Evolutionary conservation across 2,329 filamentous ascomycete genomes (phyloP).

Genomic region (Phyllosticta ampelicida): DNA sequence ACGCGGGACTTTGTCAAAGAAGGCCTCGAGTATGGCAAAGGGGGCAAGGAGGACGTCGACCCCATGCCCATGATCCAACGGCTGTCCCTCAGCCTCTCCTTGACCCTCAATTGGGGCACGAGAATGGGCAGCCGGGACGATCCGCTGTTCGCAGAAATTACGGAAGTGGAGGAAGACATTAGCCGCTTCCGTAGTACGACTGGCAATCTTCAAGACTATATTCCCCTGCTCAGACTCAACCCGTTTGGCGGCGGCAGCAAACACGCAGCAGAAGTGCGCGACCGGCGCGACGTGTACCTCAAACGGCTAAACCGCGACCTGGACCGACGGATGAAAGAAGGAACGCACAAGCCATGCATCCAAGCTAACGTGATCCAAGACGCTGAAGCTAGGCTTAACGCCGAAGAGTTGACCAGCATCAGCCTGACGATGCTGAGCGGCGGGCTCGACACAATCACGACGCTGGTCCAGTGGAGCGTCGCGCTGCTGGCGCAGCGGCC

Average conservation of each 20-base stretch:
- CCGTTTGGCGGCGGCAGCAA: conserved; percentile 49
- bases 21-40: conserved; percentile 46
- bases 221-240: conserved; percentile 48
- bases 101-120: conserved; percentile 57
- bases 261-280: conserved; percentile 49
- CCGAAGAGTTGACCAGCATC: conserved; percentile 53
- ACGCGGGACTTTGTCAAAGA: conserved; percentile 53
- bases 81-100: conserved; percentile 48
- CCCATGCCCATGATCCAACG: conserved; percentile 60
- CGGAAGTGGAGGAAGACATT: conserved; percentile 51
- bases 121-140: conserved; percentile 50
- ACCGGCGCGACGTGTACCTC: conserved; percentile 50
- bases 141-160: conserved; percentile 51
- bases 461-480: conserved; percentile 54
- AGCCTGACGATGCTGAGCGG: conserved; percentile 59
- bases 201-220: conserved; percentile 51
- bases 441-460: conserved; percentile 56
- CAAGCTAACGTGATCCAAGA: conserved; percentile 57
- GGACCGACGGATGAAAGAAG: conserved; percentile 50
- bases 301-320: conserved; percentile 46
- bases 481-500: conserved; percentile 48
- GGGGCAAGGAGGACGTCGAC: conserved; percentile 45
- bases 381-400: conserved; percentile 50
- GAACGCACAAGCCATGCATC: conserved; percentile 53
- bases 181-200: conserved; percentile 50